A percentile compares a stretch with the other conserved stretches of the same genome.
Conservation (phyloP, 2,329 filamentous ascomycete species). For the Verticillium tricorpus region DNA sequence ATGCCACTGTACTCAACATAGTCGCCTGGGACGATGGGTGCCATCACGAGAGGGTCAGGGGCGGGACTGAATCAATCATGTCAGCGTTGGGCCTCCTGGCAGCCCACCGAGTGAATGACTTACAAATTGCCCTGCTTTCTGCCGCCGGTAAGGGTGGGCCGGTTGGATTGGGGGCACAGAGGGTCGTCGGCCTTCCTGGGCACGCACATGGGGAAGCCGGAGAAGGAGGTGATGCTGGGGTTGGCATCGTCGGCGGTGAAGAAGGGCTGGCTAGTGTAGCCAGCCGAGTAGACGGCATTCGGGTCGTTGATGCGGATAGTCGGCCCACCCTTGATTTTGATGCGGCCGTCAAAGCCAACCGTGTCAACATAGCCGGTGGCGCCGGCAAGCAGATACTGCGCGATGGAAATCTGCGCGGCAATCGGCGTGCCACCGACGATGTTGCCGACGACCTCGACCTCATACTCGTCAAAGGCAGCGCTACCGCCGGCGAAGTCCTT, state of each 20-base stretch:
- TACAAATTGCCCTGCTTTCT: constrained; percentile 14
- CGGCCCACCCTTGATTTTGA: constrained; percentile 30
- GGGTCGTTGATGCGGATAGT: constrained; percentile 37
- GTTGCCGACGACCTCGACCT: constrained; percentile 28
- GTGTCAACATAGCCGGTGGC: constrained; percentile 29
- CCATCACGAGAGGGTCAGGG: constrained; percentile 31
- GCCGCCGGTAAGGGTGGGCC: constrained; percentile 15
- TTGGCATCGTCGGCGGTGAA: constrained; percentile 43
- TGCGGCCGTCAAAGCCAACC: constrained; percentile 25
- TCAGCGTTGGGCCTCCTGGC: not conserved
- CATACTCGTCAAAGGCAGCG: constrained; percentile 1
- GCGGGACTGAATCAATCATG: constrained; percentile 18
- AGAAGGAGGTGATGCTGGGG: constrained; percentile 40
- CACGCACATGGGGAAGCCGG: constrained; percentile 49
- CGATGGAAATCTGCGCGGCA: constrained; percentile 31
- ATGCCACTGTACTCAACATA: constrained; percentile 34
- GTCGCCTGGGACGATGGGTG: constrained; percentile 33
- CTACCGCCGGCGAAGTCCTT: constrained; percentile 25
- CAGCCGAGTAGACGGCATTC: constrained; percentile 33
- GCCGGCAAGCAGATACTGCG: constrained; percentile 28
- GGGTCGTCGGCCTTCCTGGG: constrained; percentile 30
- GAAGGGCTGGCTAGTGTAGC: constrained; percentile 28
- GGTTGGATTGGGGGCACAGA: constrained; percentile 30
- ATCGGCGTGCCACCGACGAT: constrained; percentile 27
- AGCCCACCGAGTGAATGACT: not conserved